Evolutionary conservation across 768 basidiomycete species (phyloP).

Genomic region (Rhodotorula diobovata): DNA sequence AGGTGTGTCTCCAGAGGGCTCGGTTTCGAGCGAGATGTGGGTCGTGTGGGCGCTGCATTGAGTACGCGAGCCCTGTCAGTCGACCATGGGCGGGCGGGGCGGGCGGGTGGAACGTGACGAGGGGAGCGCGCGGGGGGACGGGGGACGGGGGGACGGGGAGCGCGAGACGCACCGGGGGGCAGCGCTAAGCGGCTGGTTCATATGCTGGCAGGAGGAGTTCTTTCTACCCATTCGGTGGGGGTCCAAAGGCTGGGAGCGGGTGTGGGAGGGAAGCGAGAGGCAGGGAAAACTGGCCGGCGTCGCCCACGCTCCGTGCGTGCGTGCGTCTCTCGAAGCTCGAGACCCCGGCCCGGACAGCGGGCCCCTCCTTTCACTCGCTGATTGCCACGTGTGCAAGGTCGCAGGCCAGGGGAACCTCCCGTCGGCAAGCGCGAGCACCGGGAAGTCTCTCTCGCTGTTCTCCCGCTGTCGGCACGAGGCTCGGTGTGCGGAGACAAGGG

Average conservation of each 20-base stretch:
- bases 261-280: neutral
- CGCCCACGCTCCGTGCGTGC: no score
- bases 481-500: neutral
- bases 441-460: no score
- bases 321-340: no score
- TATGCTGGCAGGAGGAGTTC: neutral
- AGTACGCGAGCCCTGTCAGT: neutral
- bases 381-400: neutral
- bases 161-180: neutral
- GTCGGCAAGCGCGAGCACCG: no score
- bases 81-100: no score
- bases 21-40: conserved; percentile 2
- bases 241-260: neutral
- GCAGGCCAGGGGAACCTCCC: no score
- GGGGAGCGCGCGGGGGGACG: neutral
- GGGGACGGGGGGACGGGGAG: neutral
- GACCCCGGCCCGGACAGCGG: no score
- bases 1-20: neutral
- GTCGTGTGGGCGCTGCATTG: conserved; percentile 6
- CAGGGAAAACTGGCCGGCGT: neutral
- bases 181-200: neutral
- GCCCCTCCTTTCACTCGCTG: no score
- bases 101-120: neutral
- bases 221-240: conserved; percentile 5
- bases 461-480: neutral